Evolutionary conservation across 805 yeast species (phyloP), one percentile per base, ranked within the genome.

Genomic region (Tetrapisispora fleetii): DNA sequence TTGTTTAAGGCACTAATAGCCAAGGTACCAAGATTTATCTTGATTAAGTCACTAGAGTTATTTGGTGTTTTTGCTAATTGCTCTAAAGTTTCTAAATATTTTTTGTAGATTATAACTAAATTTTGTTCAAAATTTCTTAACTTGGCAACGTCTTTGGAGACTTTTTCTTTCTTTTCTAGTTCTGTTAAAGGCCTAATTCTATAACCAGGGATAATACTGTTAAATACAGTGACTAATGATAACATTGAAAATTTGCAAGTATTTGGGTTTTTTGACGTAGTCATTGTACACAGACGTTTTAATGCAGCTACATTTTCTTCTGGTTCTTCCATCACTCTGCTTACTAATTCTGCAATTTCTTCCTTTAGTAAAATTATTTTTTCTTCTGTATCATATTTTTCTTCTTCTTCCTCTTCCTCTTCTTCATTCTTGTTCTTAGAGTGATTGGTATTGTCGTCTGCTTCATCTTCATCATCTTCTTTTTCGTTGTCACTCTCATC

Each of bases 201-300:
- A 66, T 91, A 91, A 8, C 93, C 83, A 1, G 99, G 99, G 1
- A 93, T 81, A 43, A 93, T 77, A 48, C 83, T 77, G 57, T 86
- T 87, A 73, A 87, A 87, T 3, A 88, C 85, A 0, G 95, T 87
- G 2, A 88, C 83, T 51, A 90, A 73, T 0, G 98, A 83, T 52
- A 88, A 69, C 51, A 89, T 69, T 0, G 96, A 77, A 47, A 89
- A 71, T 64, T 85, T 84, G 36, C 80, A 70, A 2, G 85, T 80
- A 58, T 76, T 83, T 48, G 77, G 71, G 55, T 83, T 81, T 55
- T 75, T 76, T 1, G 93, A 82, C 49, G 71, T 75, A 0, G 86
- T 73, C 88, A 85, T 83, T 55, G 75, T 79, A 47, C 85, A 70
- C 45, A 85, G 71, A 60, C 90, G 78, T 2, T 84, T 74, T 13